Base-by-base conservation (phyloP, 2,329 filamentous ascomycete species). In the Metarhizium brunneum region DNA sequence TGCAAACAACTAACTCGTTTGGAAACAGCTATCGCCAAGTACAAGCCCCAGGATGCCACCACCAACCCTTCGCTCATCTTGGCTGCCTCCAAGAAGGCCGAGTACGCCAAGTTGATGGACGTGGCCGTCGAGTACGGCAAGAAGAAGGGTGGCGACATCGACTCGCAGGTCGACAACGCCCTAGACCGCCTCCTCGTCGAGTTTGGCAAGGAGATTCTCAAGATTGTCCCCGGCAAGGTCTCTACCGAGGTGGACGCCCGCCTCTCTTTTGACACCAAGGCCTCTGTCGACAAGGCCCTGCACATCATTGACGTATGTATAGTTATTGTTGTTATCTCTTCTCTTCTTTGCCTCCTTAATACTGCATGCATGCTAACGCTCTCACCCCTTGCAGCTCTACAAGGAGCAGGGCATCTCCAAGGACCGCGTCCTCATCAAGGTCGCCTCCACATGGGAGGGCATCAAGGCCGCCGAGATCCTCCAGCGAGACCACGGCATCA, bases 21-120 rank as follows among this genome's bases (percentile, higher is more conserved):
- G 64, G 42, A 16, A 6, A 73, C 16, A 85, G 92, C 92, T 75
- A 99, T 99, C 75, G 92, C 82, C 81, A 96, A 97, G 82, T 99
- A 99, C 86, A 95, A 96, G 86, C 94, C 94, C 63, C 92, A 99
- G 83, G 94, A 99, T 89, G 94, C 94, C 71, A 99, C 94, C 74
- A 99, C 94, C 80, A 99, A 99, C 86, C 94, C 94, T 58, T 97
- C 94, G 61, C 83, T 99, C 73, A 97, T 99, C 76, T 88, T 99
- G 72, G 92, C 92, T 65, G 94, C 94, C 62, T 92, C 94, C 72
- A 97, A 99, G 84, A 97, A 97, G 85, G 71, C 89, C 72, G 92
- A 96, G 76, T 97, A 97, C 75, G 90, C 89, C 69, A 86, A 87
- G 75, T 80, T 97, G 71, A 95, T 96, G 66, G 92, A 97, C 70